Evolutionary conservation across 768 basidiomycete genomes (phyloP).

Genomic region (Naganishia onofrii): DNA sequence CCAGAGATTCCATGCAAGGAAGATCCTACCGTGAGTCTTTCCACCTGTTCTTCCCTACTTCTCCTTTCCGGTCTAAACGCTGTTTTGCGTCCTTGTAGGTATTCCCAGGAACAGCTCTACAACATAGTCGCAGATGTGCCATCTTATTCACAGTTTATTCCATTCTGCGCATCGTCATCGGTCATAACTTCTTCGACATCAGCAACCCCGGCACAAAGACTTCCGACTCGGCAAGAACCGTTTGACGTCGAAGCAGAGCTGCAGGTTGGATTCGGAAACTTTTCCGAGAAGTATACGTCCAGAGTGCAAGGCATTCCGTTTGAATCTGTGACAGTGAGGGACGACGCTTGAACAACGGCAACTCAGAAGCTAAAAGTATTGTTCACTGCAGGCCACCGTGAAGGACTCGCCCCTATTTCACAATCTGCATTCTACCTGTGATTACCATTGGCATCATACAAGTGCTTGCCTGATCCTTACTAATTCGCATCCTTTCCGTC

Average conservation of each 20-base stretch:
- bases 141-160: conserved; percentile 81
- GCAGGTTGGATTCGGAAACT: conserved; percentile 79
- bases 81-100: conserved; percentile 57
- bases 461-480: neutral
- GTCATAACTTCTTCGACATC: conserved; percentile 19
- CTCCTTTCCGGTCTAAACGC: neutral
- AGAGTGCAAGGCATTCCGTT: conserved; percentile 74
- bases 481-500: neutral
- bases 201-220: neutral
- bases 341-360: neutral
- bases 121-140: conserved; percentile 79
- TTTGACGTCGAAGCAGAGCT: conserved; percentile 75
- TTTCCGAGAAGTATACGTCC: conserved; percentile 83
- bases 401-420: conserved; percentile 47
- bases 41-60: neutral
- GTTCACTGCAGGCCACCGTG: conserved; percentile 41
- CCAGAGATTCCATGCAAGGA: conserved; percentile 75
- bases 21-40: conserved; percentile 75
- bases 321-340: conserved; percentile 69
- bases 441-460: conserved; percentile 5
- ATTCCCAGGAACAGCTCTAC: conserved; percentile 74
- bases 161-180: conserved; percentile 64
- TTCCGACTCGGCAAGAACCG: conserved; percentile 45
- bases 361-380: neutral
- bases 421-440: conserved; percentile 47